A percentile compares a stretch with the other conserved stretches of the same genome.
These are phyloP conservation scores for Metarhizium guizhouense DNA, from an alignment of 2,329 filamentous ascomycete genomes.

Conservation along the genomic window DNA sequence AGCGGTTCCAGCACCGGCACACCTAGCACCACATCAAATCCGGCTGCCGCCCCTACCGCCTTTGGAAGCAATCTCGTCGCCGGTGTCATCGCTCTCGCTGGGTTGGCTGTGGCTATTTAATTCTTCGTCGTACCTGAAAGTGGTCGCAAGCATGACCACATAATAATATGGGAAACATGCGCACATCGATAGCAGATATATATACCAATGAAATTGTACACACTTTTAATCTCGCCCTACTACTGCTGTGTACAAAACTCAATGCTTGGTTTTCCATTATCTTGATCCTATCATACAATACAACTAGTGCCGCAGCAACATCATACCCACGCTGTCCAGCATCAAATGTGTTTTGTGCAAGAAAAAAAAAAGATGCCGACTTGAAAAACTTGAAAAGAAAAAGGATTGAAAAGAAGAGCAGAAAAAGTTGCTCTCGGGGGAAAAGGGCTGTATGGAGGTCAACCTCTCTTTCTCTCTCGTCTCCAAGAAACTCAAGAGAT, in stretches of 20 bases:
- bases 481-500: neutral
- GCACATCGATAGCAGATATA: neutral
- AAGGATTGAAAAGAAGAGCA: conserved; percentile 2
- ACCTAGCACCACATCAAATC: conserved; percentile 10
- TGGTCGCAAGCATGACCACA: too few relatives aligned
- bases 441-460: neutral
- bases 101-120: conserved; percentile 12
- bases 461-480: neutral
- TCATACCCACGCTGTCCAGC: conserved; percentile 10
- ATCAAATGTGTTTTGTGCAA: conserved; percentile 7
- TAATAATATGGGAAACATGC: too few relatives aligned
- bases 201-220: neutral
- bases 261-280: conserved; percentile 3
- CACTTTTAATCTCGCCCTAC: neutral
- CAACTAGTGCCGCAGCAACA: conserved; percentile 10
- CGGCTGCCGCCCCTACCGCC: conserved; percentile 13
- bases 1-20: neutral
- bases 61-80: conserved; percentile 10
- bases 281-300: conserved; percentile 9
- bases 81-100: conserved; percentile 13
- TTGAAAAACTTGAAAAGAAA: conserved; percentile 3
- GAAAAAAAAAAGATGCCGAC: neutral
- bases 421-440: neutral
- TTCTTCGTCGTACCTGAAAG: too few relatives aligned
- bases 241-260: neutral